These are phyloP conservation scores for Colletotrichum coccodes DNA, from an alignment of 2,329 filamentous ascomycete genomes.

Conservation along the genomic window DNA sequence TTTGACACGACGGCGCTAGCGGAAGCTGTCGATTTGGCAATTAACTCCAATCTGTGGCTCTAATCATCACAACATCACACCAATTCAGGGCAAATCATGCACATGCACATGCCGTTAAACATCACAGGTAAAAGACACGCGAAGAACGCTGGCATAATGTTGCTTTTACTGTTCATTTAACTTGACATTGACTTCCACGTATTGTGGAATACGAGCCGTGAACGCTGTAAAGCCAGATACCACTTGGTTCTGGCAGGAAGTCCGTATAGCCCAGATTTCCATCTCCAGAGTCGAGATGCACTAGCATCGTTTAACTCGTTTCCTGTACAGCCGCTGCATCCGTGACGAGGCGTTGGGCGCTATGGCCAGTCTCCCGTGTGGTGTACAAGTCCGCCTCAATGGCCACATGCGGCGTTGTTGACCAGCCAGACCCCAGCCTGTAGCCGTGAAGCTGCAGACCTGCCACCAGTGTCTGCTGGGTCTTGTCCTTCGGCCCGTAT, in stretches of 20 bases:
- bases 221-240: conserved; percentile 21
- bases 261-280: conserved; percentile 8
- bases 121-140: neutral
- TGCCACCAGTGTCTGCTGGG: conserved; percentile 16
- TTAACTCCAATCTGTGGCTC: neutral
- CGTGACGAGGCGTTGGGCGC: neutral
- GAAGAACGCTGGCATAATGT: neutral
- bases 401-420: conserved; percentile 21
- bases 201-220: conserved; percentile 12
- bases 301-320: conserved; percentile 28
- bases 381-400: conserved; percentile 15
- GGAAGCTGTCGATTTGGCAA: too few relatives aligned
- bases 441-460: conserved; percentile 19
- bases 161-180: conserved; percentile 20
- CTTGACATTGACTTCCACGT: conserved; percentile 19
- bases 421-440: conserved; percentile 18
- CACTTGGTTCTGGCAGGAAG: conserved; percentile 29
- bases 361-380: conserved; percentile 6
- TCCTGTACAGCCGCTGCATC: conserved; percentile 8
- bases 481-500: conserved; percentile 22
- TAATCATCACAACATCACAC: too few relatives aligned
- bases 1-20: too few relatives aligned
- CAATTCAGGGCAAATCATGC: neutral
- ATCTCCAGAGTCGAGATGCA: conserved; percentile 26
- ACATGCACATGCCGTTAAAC: neutral